Evolutionary conservation across 2,329 filamentous ascomycete genomes (phyloP).

Genomic region (Tolypocladium nubicola): DNA sequence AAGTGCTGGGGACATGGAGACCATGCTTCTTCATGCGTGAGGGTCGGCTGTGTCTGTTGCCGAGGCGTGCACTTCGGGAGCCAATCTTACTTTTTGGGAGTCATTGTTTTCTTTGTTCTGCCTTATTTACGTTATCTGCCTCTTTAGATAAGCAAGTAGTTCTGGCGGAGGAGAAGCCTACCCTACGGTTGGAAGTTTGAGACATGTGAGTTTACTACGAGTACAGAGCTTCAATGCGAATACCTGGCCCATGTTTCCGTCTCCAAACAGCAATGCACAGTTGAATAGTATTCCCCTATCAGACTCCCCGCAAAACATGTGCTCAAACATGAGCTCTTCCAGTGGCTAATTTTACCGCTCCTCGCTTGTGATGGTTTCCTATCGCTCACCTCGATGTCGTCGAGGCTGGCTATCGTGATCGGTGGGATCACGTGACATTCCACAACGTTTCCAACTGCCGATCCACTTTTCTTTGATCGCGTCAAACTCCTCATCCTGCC

Average conservation of each 20-base stretch:
- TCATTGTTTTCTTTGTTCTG: constrained; percentile 6
- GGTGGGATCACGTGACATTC: constrained; percentile 8
- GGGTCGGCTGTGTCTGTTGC: constrained; percentile 7
- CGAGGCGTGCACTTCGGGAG: constrained; percentile 10
- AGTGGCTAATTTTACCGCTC: background rate
- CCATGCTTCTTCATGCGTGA: constrained; percentile 1
- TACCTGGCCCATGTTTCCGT: background rate
- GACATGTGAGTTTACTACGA: background rate
- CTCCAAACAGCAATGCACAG: background rate
- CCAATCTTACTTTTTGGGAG: constrained; percentile 8
- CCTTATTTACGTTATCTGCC: constrained; percentile 5
- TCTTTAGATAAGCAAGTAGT: constrained; percentile 1
- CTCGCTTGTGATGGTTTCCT: background rate
- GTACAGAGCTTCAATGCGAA: background rate
- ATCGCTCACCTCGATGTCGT: background rate
- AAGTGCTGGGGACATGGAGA: background rate
- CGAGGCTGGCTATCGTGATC: background rate
- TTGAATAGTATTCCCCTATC: background rate
- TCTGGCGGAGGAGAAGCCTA: background rate
- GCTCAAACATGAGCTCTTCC: background rate
- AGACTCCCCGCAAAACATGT: background rate
- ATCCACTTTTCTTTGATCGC: constrained; percentile 10
- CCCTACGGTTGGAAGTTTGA: background rate
- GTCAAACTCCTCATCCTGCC: constrained; percentile 12
- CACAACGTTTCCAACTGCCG: background rate